Percentiles rank a stretch among this genome's conserved stretches.
Conservation (phyloP, 805 yeast genomes). For the Kodamaea kakaduensis region DNA sequence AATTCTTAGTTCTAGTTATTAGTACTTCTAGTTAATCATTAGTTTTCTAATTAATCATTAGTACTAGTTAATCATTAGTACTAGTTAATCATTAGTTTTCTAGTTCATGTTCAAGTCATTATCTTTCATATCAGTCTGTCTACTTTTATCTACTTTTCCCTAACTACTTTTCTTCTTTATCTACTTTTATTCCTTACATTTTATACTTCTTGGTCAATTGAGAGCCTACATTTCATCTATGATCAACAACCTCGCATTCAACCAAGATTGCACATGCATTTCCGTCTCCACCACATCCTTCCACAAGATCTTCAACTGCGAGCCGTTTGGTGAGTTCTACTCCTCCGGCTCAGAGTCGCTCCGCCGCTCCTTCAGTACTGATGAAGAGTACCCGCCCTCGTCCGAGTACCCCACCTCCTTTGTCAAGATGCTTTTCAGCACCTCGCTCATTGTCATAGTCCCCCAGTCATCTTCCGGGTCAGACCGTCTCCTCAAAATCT, state of each 20-base stretch:
- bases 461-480: slow-evolving; percentile 26
- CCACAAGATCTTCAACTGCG: slow-evolving; percentile 41
- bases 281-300: slow-evolving; percentile 30
- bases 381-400: not conserved
- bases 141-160: no score
- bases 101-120: no score
- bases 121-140: no score
- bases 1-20: no score
- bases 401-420: slow-evolving; percentile 24
- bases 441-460: slow-evolving; percentile 38
- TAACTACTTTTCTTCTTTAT: not conserved
- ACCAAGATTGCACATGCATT: slow-evolving; percentile 40
- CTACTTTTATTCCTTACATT: not conserved
- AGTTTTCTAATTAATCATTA: no score
- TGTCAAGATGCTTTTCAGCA: slow-evolving; percentile 38
- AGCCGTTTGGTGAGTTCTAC: slow-evolving; percentile 44
- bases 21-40: no score
- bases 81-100: no score
- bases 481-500: slow-evolving; percentile 34
- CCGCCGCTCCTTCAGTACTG: slow-evolving; percentile 6
- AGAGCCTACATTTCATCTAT: no score
- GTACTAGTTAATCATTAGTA: no score
- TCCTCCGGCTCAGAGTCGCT: slow-evolving; percentile 16
- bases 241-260: slow-evolving; percentile 37
- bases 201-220: not conserved